Conservation (phyloP, 2,329 filamentous ascomycete genomes). For the Teratosphaeria zuluensis region DNA sequence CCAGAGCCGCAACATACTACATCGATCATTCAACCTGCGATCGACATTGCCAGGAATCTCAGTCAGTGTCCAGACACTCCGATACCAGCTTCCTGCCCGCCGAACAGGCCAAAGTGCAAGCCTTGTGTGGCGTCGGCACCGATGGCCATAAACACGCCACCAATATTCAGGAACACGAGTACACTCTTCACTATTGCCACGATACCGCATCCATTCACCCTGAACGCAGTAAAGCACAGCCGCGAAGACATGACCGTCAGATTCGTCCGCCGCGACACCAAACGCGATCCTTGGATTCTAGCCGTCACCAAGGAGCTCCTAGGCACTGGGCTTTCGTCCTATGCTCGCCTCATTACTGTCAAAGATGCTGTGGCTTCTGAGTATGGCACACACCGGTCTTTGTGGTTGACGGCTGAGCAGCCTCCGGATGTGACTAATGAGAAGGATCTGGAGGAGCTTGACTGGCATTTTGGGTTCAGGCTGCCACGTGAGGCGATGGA, state of each 20-base stretch:
- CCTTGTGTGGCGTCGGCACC: slow-evolving; percentile 57
- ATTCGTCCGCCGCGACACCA: slow-evolving; percentile 47
- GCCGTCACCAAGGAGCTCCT: slow-evolving; percentile 62
- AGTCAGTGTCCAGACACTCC: slow-evolving; percentile 65
- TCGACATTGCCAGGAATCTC: slow-evolving; percentile 65
- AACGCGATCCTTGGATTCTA: slow-evolving; percentile 70
- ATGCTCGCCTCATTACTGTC: slow-evolving; percentile 59
- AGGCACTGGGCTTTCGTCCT: slow-evolving; percentile 52
- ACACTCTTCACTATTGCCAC: slow-evolving; percentile 71
- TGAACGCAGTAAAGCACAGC: slow-evolving; percentile 55
- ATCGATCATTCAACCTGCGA: slow-evolving; percentile 57
- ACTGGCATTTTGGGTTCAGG: slow-evolving; percentile 83
- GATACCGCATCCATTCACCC: slow-evolving; percentile 85
- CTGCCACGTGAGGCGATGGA: slow-evolving; percentile 52
- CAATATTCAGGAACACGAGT: slow-evolving; percentile 61
- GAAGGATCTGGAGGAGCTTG: slow-evolving; percentile 51
- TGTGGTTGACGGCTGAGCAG: slow-evolving; percentile 74
- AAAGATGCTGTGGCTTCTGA: slow-evolving; percentile 73
- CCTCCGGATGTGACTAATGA: slow-evolving; percentile 29
- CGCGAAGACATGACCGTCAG: slow-evolving; percentile 29
- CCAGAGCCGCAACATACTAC: slow-evolving; percentile 68
- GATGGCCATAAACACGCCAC: slow-evolving; percentile 57
- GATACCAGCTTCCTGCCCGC: slow-evolving; percentile 69
- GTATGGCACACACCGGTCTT: slow-evolving; percentile 50
- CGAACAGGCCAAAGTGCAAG: slow-evolving; percentile 64